Base-by-base conservation (phyloP, 1,284 basidiomycete genomes). In the Mycosarcoma mackinlayi region DNA sequence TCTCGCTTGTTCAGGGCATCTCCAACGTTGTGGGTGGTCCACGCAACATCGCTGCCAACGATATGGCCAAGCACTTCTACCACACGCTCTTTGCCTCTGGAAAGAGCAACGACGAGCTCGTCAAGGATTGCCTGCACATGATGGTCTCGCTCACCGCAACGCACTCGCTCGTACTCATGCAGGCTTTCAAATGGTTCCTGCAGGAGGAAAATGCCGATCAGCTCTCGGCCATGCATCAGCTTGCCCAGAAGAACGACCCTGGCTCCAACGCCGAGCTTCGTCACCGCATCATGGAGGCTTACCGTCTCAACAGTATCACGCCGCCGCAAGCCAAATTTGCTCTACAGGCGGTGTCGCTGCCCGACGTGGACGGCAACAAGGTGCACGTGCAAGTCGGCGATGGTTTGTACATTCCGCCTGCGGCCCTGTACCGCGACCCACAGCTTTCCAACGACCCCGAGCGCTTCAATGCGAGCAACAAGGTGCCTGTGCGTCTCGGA, bases 11-110 rank as follows among this genome's bases (percentile, higher is more conserved):
- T 19, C 70, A 73, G 58, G 45, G 51, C 41, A 54, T 73, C 25
- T 68, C 65, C n/a, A 65, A 69, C 55, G 38, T 53, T 10, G 31
- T 73, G n/a, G 65, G 65, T n/a, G 70, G 70, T 6, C 70, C 70
- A 3, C 54, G 53, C 59, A 73, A 73, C 52, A 55, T 73, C 35
- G 48, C 56, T 9, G 55, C 54, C 39, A 64, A 63, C 34, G 45
- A 59, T 19, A 41, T 69, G 34, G 60, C 70, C 48, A 57, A 50
- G 28, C 60, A 73, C 33, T 73, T 73, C 49, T 73, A 73, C 52
- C 53, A 55, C 45, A 34, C 61, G 30, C 57, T 73, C 24, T 57
- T 69, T 31, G 48, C 57, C 13, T 57, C 61, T 6, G 61, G 65
- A 56, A 73, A 73, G 58, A 53, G 45, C 42, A 57, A 58, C 60